Base-by-base conservation (phyloP, 768 basidiomycete species). In the Russula ochroleuca region DNA sequence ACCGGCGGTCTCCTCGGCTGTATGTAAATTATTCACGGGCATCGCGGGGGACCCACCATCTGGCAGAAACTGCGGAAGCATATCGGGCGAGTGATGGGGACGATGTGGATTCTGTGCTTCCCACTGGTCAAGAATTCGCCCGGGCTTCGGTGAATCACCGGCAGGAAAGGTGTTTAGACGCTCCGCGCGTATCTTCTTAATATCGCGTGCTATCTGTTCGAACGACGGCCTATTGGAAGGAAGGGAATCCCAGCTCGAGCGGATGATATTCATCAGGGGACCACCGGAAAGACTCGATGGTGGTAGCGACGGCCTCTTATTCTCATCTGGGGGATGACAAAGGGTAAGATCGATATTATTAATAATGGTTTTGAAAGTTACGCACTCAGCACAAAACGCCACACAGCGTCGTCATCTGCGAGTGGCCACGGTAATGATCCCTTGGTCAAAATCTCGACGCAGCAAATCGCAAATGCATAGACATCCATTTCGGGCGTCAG, bases 391-490 rank as follows among this genome's bases (percentile, higher is more conserved):
- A 88, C 83, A 31, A 82, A 77, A 59, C 77, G 75, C 33, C 76
- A 76, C 31, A 88, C 81, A 1, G 77, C 73, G 7, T 78, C 76
- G 58, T 87, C 84, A 54, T 83, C 79, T 63, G 78, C 71, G 14
- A 75, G 69, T 4, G 76, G 73, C 84, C 85, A 87, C 1, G 87
- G 85, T 56, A 86, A 72, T 59, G 81, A 78, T 5, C 86, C 87
- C 75, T 84, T 82, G 0, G 80, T 78, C 31, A 87, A 73, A 57
- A 88, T 81, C 70, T 88, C 87, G 8, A 84, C 74, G 61, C 85
- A 88, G 48, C 78, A 78, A 59, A 90, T 84, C 0, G 84, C 83
- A 69, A 82, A 92, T 1, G 87, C 81, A 58, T 88, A 92, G 5
- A 89, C 81, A 69, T 90, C 88, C 54, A 80, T 80, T 38, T 82